A percentile compares a stretch with the other conserved stretches of the same genome.
Conservation (phyloP, 179 eudicot genomes). For the Sideroxylon spinosum region DNA sequence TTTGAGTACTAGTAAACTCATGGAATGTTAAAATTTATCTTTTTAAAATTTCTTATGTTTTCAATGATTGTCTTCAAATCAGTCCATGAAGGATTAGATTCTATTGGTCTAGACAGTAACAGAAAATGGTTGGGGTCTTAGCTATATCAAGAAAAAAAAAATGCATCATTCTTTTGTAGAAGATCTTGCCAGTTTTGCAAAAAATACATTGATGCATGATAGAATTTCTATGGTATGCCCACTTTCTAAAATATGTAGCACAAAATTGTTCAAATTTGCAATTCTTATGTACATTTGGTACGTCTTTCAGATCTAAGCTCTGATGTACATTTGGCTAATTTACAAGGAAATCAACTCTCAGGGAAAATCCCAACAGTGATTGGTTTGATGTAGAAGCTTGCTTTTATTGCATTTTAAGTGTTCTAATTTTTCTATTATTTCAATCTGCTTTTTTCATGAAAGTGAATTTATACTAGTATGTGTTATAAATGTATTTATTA, state of each 20-base stretch:
- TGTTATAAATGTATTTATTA: too few relatives aligned
- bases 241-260: slow-evolving; percentile 40
- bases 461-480: neutral
- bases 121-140: too few relatives aligned
- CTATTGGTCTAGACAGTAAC: too few relatives aligned
- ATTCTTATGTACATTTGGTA: slow-evolving; percentile 31
- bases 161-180: slow-evolving; percentile 24
- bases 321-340: too few relatives aligned
- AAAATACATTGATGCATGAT: slow-evolving; percentile 36
- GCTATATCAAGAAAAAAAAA: too few relatives aligned
- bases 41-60: too few relatives aligned
- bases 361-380: slow-evolving; percentile 88
- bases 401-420: slow-evolving; percentile 93
- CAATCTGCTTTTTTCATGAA: neutral
- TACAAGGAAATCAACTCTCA: slow-evolving; percentile 56
- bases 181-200: slow-evolving; percentile 38
- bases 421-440: neutral
- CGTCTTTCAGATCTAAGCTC: slow-evolving; percentile 27
- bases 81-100: too few relatives aligned
- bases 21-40: too few relatives aligned
- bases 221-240: slow-evolving; percentile 30
- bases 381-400: slow-evolving; percentile 99
- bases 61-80: too few relatives aligned
- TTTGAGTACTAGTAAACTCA: too few relatives aligned
- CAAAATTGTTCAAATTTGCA: slow-evolving; percentile 33